Evolutionary conservation across 495 filamentous ascomycete species (phyloP), one percentile per base, ranked within the genome.

Genomic region (Clavariopsis aquatica): DNA sequence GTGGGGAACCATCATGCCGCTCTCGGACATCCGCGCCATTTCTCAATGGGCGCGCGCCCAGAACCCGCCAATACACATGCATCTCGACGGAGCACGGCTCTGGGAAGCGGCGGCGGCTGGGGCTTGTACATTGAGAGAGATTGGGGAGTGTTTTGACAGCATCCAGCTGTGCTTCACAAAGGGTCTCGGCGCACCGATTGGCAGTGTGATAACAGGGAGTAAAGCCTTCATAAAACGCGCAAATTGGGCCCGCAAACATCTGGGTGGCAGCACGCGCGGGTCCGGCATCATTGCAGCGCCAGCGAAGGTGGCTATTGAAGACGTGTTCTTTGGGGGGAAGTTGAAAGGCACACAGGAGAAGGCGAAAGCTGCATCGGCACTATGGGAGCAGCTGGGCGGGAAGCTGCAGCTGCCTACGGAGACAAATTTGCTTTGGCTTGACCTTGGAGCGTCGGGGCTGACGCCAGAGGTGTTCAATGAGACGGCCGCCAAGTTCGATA

Each of bases 371-470:
- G 75, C 93, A 20, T 86, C 82, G n/a, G 73, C 62, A 49, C 46
- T 72, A 19, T 78, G 76, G 76, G 49, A 69, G 47, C 74, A 70
- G 2, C 75, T 85, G 15, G 88, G 87, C 1, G 85, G 87, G 13
- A 79, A 83, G 73, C 73, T 84, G 20, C 49, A 69, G 28, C 72
- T 83, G 20, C 84, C 85, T 10, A 85, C 86, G 4, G 87, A 96
- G 68, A 96, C 92, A 34, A 96, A 97, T 75, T 95, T 96, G 88
- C 84, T 94, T 9, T 97, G 92, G 93, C 66, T 96, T 57, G 88
- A 95, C 75, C 74, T 96, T 26, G 83, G 85, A 23, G 78, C 63
- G n/a, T 68, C 68, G 5, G 76, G 79, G 0, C 75, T 85, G 54
- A 64, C 68, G 7, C 58, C 27, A 10, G 77, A 80, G 51, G 74